Percentiles rank a stretch among this genome's conserved stretches.
phyloP scores from a whole-genome alignment of 202 grass and related monocot genomes.

The Miscanthus sacchariflorus region DNA sequence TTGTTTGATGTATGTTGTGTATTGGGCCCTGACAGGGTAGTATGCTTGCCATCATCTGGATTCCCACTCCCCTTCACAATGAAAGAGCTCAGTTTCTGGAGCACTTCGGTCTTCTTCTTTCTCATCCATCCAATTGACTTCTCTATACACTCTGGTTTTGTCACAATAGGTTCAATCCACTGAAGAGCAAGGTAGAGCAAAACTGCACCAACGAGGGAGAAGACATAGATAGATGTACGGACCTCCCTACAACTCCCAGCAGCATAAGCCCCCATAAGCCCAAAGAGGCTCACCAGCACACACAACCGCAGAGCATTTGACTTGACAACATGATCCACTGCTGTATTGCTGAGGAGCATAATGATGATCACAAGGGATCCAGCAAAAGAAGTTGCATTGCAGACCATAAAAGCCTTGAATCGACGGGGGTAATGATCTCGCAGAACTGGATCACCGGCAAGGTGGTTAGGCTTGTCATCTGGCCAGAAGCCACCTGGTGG shows the following conservation, averaged over 20 bases:
- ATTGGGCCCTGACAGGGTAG: neutral
- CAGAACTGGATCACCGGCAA: constrained; percentile 57
- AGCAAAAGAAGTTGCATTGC: constrained; percentile 71
- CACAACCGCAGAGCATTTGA: constrained; percentile 64
- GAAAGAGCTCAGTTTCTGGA: constrained; percentile 22
- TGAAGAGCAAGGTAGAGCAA: constrained; percentile 53
- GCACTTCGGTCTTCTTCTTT: neutral
- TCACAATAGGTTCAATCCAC: constrained; percentile 39
- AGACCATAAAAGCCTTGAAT: constrained; percentile 61
- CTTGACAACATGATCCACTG: constrained; percentile 47
- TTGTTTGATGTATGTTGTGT: neutral
- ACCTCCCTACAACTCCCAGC: constrained; percentile 64
- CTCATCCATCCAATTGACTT: constrained; percentile 10
- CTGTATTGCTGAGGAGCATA: constrained; percentile 65
- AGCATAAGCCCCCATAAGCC: constrained; percentile 66
- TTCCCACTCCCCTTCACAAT: neutral
- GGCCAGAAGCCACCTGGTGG: constrained; percentile 67
- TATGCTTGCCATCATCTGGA: neutral
- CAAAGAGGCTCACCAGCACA: constrained; percentile 61
- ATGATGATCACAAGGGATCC: constrained; percentile 75
- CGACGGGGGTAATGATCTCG: constrained; percentile 52
- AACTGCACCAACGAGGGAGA: constrained; percentile 54
- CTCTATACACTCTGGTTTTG: constrained; percentile 6
- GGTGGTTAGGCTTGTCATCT: constrained; percentile 4
- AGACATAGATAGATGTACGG: constrained; percentile 60